These are phyloP conservation scores for Podila epigama DNA, from an alignment of 192 early-diverging fungal genomes.

Conservation along the genomic window DNA sequence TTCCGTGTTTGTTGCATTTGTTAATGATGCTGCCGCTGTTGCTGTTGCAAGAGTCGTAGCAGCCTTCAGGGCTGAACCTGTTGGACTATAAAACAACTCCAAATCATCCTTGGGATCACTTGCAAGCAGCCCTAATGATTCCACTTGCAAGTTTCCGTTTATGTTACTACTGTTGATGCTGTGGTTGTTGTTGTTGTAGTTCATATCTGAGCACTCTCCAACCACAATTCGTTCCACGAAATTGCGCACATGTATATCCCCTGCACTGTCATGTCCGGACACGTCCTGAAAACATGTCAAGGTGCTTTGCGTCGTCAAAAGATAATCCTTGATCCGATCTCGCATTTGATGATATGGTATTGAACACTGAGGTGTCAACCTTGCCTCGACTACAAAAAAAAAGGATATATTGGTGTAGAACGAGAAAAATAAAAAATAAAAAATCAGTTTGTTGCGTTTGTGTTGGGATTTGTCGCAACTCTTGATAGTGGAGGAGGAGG, in stretches of 20 bases:
- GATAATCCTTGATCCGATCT: conserved; percentile 6
- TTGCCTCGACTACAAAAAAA: conserved; percentile 22
- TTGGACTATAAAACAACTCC: no score
- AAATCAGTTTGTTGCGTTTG: conserved; percentile 10
- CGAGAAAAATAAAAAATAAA: no score
- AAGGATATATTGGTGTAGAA: no score
- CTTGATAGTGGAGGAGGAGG: no score
- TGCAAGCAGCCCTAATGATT: no score
- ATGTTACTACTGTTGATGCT: not conserved
- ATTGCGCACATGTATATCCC: conserved; percentile 3
- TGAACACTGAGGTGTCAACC: conserved; percentile 19
- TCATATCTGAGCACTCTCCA: conserved; percentile 17
- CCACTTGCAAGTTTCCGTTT: not conserved
- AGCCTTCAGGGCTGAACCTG: not conserved
- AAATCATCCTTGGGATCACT: no score
- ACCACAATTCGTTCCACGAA: conserved; percentile 25
- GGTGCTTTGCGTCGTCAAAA: not conserved
- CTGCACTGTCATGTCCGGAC: not conserved
- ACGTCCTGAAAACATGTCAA: conserved; percentile 18
- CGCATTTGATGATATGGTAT: not conserved
- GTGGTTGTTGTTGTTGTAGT: not conserved
- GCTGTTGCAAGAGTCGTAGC: not conserved
- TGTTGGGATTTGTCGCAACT: conserved; percentile 8
- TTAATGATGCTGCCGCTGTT: not conserved
- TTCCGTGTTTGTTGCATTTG: no score